phyloP scores from a whole-genome alignment of 2,329 filamentous ascomycete genomes.

The Aspergillus floridensis region DNA sequence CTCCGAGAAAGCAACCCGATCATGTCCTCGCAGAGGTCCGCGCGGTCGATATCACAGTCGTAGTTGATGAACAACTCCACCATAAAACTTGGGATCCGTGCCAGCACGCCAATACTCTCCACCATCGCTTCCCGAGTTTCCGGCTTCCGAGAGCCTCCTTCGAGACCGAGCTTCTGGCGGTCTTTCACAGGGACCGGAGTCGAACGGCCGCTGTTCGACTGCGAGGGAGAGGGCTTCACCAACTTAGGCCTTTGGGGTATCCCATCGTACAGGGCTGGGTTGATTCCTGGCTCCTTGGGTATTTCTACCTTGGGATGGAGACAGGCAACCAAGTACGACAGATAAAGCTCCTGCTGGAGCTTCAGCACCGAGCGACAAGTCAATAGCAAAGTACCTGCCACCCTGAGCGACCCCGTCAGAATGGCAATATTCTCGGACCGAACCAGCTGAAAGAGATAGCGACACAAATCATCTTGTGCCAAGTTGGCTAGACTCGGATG shows the following conservation, averaged over 20 bases:
- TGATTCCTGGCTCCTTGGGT: constrained; percentile 82
- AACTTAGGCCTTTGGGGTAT: constrained; percentile 89
- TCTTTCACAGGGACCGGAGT: constrained; percentile 92
- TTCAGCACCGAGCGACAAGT: constrained; percentile 90
- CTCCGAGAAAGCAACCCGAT: constrained; percentile 89
- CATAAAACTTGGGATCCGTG: constrained; percentile 91
- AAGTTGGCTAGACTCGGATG: constrained; percentile 84
- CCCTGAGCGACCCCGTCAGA: constrained; percentile 85
- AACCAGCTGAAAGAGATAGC: constrained; percentile 92
- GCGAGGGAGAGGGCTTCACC: constrained; percentile 74
- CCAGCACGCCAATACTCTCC: constrained; percentile 87
- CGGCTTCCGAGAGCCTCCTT: constrained; percentile 86
- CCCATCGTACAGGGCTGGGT: constrained; percentile 85
- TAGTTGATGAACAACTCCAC: constrained; percentile 96
- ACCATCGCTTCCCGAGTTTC: constrained; percentile 98
- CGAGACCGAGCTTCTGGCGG: constrained; percentile 84
- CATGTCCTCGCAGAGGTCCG: constrained; percentile 92
- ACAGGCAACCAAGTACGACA: constrained; percentile 92
- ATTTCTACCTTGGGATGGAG: constrained; percentile 93
- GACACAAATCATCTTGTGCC: constrained; percentile 89
- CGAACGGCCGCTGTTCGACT: constrained; percentile 73
- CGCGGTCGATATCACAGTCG: constrained; percentile 88
- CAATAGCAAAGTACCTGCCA: constrained; percentile 83
- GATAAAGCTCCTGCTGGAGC: constrained; percentile 91
- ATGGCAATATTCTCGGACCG: constrained; percentile 95